These are phyloP conservation scores for Allium cepa DNA, from an alignment of 106 monocot species.

Conservation along the genomic window DNA sequence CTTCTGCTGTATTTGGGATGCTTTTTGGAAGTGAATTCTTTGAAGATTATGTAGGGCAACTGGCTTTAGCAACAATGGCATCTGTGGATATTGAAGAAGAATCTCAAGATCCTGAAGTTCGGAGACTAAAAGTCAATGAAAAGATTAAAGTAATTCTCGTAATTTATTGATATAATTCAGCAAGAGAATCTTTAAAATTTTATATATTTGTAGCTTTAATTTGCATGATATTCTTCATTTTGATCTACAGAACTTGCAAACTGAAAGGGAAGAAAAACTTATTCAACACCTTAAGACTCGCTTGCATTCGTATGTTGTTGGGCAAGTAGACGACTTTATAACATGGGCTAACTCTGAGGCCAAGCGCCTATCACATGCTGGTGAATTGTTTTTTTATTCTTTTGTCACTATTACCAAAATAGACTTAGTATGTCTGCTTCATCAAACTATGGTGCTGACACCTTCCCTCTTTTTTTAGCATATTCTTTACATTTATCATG, in stretches of 20 bases:
- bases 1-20: conserved; percentile 96
- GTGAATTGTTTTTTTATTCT: conserved; percentile 21
- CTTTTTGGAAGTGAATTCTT: conserved; percentile 96
- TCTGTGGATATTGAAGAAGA: conserved; percentile 69
- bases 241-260: conserved; percentile 56
- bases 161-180: neutral
- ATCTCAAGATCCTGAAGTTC: conserved; percentile 33
- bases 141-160: conserved; percentile 57
- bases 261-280: conserved; percentile 64
- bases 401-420: neutral
- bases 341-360: conserved; percentile 83
- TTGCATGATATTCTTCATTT: conserved; percentile 2
- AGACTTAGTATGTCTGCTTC: no score
- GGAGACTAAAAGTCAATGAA: conserved; percentile 50
- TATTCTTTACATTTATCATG: no score
- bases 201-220: neutral
- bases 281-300: conserved; percentile 50
- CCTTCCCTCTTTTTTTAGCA: no score
- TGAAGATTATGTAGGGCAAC: conserved; percentile 93
- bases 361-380: conserved; percentile 56
- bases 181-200: neutral
- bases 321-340: conserved; percentile 62
- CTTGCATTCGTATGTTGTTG: conserved; percentile 59
- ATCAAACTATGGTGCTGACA: no score
- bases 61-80: conserved; percentile 70